Conservation (phyloP, 345 rosid species). For the Ricinus communis region DNA sequence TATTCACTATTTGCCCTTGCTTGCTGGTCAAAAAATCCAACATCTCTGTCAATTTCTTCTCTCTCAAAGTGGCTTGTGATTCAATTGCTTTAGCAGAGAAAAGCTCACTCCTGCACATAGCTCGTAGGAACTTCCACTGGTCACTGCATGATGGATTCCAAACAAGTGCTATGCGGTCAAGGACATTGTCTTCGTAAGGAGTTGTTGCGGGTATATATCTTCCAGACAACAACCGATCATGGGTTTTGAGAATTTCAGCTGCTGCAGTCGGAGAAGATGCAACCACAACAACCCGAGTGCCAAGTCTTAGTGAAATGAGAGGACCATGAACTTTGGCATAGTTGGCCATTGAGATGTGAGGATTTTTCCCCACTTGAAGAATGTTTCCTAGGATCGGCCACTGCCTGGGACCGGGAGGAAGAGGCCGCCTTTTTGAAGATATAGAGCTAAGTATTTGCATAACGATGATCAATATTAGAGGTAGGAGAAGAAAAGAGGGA, state of each 20-base stretch:
- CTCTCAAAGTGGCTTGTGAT: constrained; percentile 6
- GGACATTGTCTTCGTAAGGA: neutral
- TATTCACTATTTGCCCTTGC: neutral
- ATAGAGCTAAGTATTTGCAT: neutral
- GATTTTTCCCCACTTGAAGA: neutral
- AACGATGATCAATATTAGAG: neutral
- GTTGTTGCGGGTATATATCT: neutral
- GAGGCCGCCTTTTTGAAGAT: neutral
- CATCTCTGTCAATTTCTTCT: constrained; percentile 11
- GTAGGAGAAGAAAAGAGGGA: neutral
- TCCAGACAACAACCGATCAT: neutral
- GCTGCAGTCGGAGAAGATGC: constrained; percentile 1
- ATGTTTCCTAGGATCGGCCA: neutral
- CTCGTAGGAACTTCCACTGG: neutral
- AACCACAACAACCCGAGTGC: neutral
- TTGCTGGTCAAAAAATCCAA: neutral
- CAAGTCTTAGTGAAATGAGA: neutral
- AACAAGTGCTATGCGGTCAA: neutral
- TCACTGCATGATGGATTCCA: neutral
- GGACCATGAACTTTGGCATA: neutral
- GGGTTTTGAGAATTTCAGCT: neutral
- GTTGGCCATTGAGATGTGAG: neutral
- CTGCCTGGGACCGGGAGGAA: neutral
- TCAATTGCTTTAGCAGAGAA: constrained; percentile 17
- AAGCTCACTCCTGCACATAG: constrained; percentile 6